A percentile compares a stretch with the other conserved stretches of the same genome.
Evolutionary conservation across 2,329 filamentous ascomycete genomes (phyloP).

Genomic region (Xylaria sp.): DNA sequence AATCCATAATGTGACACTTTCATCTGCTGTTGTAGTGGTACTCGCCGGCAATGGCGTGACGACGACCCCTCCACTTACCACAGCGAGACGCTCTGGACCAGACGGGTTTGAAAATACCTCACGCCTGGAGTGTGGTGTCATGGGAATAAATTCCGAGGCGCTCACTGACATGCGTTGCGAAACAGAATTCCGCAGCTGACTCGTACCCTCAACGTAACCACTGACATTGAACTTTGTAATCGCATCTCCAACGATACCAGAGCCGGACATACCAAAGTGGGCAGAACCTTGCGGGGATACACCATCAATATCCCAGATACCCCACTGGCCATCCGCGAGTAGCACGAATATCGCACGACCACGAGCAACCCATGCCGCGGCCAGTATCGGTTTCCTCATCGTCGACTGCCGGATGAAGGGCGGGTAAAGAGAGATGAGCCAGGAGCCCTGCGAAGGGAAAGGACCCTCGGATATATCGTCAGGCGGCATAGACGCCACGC

Average conservation of each 20-base stretch:
- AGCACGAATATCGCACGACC: constrained; percentile 68
- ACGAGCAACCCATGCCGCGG: constrained; percentile 69
- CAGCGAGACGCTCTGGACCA: constrained; percentile 61
- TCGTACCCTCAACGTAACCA: constrained; percentile 70
- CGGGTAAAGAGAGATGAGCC: constrained; percentile 70
- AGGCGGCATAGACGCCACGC: constrained; percentile 60
- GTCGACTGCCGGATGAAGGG: constrained; percentile 62
- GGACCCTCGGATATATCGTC: constrained; percentile 62
- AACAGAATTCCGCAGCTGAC: constrained; percentile 60
- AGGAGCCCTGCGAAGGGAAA: constrained; percentile 68
- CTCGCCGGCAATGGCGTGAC: constrained; percentile 58
- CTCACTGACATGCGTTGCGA: constrained; percentile 51
- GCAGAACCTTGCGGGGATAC: constrained; percentile 59
- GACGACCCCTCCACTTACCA: constrained; percentile 63
- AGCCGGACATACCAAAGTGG: constrained; percentile 61
- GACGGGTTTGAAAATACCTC: constrained; percentile 60
- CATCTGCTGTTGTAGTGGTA: constrained; percentile 59
- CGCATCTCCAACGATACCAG: constrained; percentile 66
- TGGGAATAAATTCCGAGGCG: constrained; percentile 66
- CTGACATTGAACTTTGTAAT: constrained; percentile 66
- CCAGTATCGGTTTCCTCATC: constrained; percentile 68
- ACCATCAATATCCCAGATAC: constrained; percentile 73
- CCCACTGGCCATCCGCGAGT: constrained; percentile 73
- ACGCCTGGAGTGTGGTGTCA: constrained; percentile 70
- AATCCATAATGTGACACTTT: constrained; percentile 67